These are phyloP conservation scores for Ophiostoma novo-ulmi DNA, from an alignment of 2,329 filamentous ascomycete species.

Conservation along the genomic window DNA sequence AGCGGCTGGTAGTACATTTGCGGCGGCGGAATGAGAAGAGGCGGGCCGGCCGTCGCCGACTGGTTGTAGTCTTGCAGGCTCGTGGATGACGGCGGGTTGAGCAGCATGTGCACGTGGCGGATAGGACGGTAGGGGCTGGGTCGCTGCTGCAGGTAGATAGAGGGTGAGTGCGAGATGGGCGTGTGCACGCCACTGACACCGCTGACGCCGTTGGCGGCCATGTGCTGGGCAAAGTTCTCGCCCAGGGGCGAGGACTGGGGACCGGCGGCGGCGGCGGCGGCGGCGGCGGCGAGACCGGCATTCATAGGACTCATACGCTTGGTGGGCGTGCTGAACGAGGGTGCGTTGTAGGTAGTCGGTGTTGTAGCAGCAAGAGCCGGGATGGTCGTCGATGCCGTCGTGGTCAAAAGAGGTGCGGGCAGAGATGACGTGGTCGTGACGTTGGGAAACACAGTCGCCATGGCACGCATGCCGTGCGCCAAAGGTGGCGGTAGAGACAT, in stretches of 20 bases:
- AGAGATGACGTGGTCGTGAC: conserved; percentile 27
- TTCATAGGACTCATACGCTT: conserved; percentile 51
- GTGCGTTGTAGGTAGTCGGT: conserved; percentile 26
- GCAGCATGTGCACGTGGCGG: conserved; percentile 80
- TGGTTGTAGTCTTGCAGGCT: conserved; percentile 70
- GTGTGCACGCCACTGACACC: conserved; percentile 45
- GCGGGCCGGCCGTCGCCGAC: conserved; percentile 36
- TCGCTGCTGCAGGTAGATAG: conserved; percentile 78
- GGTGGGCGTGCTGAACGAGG: conserved; percentile 45
- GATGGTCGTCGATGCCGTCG: conserved; percentile 11
- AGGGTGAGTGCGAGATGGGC: conserved; percentile 75
- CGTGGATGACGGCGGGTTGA: conserved; percentile 77
- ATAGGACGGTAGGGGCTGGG: conserved; percentile 91
- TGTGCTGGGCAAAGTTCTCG: conserved; percentile 41
- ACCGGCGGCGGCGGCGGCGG: conserved; percentile 36
- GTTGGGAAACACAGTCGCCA: conserved; percentile 62
- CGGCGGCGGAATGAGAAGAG: conserved; percentile 48
- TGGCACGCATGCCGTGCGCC: conserved; percentile 59
- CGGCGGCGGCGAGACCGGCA: conserved; percentile 34
- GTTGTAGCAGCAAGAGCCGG: conserved; percentile 18
- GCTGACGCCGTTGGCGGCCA: conserved; percentile 16
- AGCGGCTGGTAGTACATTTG: conserved; percentile 82
- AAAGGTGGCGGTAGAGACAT: conserved; percentile 61
- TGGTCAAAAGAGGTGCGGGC: conserved; percentile 12
- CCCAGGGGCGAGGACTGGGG: conserved; percentile 39